Base-by-base conservation (phyloP, 306 rosid species). In the Cercis canadensis region DNA sequence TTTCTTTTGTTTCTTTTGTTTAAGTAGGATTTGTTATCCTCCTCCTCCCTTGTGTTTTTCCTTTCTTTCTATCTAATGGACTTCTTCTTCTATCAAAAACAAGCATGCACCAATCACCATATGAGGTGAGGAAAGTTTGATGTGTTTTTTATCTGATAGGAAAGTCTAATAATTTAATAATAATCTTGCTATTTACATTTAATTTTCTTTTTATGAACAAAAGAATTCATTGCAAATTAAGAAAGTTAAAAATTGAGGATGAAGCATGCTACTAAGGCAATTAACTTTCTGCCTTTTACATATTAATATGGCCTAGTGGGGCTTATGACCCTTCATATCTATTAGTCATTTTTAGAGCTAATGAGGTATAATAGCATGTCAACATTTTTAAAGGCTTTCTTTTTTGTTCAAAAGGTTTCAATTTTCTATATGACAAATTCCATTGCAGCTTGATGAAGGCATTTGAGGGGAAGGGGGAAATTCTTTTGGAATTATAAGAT, bases 181-280 rank as follows among this genome's bases (percentile, higher is more conserved):
- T 8, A 8, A 17, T 8, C 0, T 7, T 17, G 17, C 11, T 10
- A 19, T n/a, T n/a, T n/a, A n/a, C n/a, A n/a, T n/a, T n/a, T n/a
- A n/a, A n/a, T n/a, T n/a, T n/a, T n/a, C n/a, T n/a, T n/a, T n/a
- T n/a, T n/a, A n/a, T n/a, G n/a, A n/a, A n/a, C n/a, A n/a, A n/a
- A n/a, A n/a, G n/a, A n/a, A n/a, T n/a, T n/a, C n/a, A n/a, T n/a
- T n/a, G n/a, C n/a, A n/a, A n/a, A n/a, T n/a, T n/a, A n/a, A n/a
- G n/a, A 66, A 70, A 67, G 92, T 96, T 57, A 57, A n/a, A n/a
- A n/a, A n/a, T n/a, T 57, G 40, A 89, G 92, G 51, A 92, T 87
- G 79, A 92, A 11, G 12, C 60, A 33, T 45, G 39, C 58, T 14
- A 7, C 64, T 50, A 19, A 19, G 15, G 12, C 15, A 44, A 44